These are phyloP conservation scores for Pichia sp. DNA, from an alignment of 1,139 yeast genomes.

Conservation along the genomic window DNA sequence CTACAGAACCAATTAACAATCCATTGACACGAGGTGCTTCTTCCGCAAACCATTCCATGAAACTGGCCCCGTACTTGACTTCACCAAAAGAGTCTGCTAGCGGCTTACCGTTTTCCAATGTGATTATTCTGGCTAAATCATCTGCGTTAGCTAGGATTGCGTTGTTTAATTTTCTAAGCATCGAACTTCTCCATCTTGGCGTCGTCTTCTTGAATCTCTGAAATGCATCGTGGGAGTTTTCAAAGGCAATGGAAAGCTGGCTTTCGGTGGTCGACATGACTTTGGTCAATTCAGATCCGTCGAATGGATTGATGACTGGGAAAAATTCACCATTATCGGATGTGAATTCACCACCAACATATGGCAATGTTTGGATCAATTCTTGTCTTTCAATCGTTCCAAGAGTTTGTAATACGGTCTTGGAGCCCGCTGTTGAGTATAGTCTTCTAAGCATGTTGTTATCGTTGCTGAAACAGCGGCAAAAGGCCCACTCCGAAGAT, in stretches of 20 bases:
- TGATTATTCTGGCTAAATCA: constrained; percentile 70
- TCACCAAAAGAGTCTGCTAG: constrained; percentile 76
- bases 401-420: constrained; percentile 11
- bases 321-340: constrained; percentile 51
- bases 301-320: constrained; percentile 76
- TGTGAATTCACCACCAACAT: constrained; percentile 70
- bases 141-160: constrained; percentile 64
- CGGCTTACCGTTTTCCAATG: constrained; percentile 86
- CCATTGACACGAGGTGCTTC: constrained; percentile 82
- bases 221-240: constrained; percentile 61
- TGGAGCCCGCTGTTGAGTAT: constrained; percentile 2
- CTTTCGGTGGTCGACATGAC: constrained; percentile 56
- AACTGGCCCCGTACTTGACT: constrained; percentile 71
- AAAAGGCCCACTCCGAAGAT: too few species aligned
- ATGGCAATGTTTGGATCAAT: constrained; percentile 57
- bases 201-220: constrained; percentile 49
- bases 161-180: constrained; percentile 62
- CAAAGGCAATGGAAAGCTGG: constrained; percentile 59
- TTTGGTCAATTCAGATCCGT: constrained; percentile 52
- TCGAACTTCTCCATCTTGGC: constrained; percentile 63
- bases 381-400: constrained; percentile 28
- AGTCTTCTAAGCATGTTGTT: constrained; percentile 12
- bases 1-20: constrained; percentile 64
- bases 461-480: too few species aligned
- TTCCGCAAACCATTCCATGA: constrained; percentile 85